A percentile compares a stretch with the other conserved stretches of the same genome.
phyloP scores from a whole-genome alignment of 225 moss, liverwort and hornwort genomes.

The Straminergon stramineum region DNA sequence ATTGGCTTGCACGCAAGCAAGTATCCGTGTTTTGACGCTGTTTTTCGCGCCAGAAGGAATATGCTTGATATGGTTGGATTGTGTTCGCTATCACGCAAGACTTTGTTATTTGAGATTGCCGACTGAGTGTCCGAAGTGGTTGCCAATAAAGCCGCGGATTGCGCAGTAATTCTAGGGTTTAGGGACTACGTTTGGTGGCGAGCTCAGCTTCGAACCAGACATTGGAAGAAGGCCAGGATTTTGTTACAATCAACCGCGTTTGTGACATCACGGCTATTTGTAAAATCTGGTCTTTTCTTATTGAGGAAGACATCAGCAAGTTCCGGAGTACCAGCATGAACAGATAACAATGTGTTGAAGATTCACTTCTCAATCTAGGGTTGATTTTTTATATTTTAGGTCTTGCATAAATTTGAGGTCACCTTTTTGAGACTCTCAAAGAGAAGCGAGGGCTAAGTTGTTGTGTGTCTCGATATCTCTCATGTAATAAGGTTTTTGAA shows the following conservation, averaged over 20 bases:
- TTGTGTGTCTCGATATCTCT: background rate
- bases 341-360: background rate
- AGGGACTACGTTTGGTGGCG: background rate
- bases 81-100: background rate
- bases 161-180: background rate
- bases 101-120: background rate
- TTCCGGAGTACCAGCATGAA: background rate
- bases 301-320: background rate
- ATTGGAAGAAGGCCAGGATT: background rate
- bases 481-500: background rate
- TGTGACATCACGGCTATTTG: background rate
- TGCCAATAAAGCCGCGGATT: background rate
- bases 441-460: background rate
- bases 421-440: slow-evolving; percentile 59
- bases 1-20: background rate
- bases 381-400: background rate
- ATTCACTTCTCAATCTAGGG: background rate
- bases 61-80: background rate
- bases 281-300: background rate
- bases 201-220: background rate
- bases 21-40: background rate
- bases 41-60: background rate
- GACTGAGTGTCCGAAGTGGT: background rate
- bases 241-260: background rate
- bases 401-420: slow-evolving; percentile 42